Percentiles rank a stretch among this genome's conserved stretches.
phyloP scores from a whole-genome alignment of 2,329 filamentous ascomycete genomes.

The Scopulariopsis brevicaulis region DNA sequence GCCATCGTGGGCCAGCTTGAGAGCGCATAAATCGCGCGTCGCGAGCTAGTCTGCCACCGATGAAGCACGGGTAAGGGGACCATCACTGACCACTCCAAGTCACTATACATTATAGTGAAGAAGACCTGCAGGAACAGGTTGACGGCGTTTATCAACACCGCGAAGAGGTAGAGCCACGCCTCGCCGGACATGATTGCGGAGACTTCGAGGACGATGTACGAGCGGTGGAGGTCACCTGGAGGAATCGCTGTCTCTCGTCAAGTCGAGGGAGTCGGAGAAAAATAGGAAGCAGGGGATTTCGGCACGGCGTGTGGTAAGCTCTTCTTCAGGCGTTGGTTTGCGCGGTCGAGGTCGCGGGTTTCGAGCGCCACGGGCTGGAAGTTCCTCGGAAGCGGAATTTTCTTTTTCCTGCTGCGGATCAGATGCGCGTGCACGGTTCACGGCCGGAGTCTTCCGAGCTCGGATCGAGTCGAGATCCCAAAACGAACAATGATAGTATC shows the following conservation, averaged over 20 bases:
- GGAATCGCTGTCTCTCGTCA: not conserved
- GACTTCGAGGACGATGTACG: not conserved
- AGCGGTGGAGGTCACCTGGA: not conserved
- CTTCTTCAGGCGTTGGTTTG: not conserved
- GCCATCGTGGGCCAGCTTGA: not conserved
- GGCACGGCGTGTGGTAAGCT: not conserved
- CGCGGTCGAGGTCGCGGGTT: not conserved
- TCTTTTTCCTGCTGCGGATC: not conserved
- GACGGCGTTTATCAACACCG: constrained; percentile 98
- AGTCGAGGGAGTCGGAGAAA: not conserved
- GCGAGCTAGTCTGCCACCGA: not conserved
- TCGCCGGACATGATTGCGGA: constrained; percentile 69
- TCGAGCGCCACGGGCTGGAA: not conserved
- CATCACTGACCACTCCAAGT: constrained; percentile 86
- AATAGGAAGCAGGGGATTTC: not conserved
- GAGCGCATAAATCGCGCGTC: not conserved
- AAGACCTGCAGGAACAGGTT: constrained; percentile 99
- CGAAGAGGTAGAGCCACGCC: constrained; percentile 95
- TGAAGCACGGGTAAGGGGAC: not conserved
- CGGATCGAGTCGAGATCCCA: not conserved
- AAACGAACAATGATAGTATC: not conserved
- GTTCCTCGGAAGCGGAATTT: not conserved
- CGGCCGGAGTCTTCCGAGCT: not conserved
- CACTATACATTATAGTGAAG: constrained; percentile 99
- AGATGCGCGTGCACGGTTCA: not conserved